Evolutionary conservation across 208 protist genomes (phyloP).

Genomic region (Blechomonas ayalai): DNA sequence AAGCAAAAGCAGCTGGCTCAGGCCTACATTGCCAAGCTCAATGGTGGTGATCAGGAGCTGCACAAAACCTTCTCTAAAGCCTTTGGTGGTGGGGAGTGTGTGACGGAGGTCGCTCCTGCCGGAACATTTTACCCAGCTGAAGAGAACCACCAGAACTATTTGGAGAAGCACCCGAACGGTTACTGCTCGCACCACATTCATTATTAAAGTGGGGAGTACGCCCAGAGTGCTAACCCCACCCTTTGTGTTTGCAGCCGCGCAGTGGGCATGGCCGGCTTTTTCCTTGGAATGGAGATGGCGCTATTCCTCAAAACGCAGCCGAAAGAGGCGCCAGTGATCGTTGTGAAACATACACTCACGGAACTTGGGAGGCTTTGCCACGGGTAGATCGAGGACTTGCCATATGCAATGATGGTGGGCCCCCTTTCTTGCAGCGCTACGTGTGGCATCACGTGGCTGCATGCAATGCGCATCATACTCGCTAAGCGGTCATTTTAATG

Average conservation of each 20-base stretch:
- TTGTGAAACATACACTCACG: too few relatives aligned
- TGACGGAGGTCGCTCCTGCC: conserved; percentile 63
- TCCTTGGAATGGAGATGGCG: too few relatives aligned
- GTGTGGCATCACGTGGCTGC: too few relatives aligned
- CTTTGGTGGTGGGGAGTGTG: conserved; percentile 49
- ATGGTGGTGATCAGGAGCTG: conserved; percentile 42
- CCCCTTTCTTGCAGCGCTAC: too few relatives aligned
- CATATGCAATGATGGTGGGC: too few relatives aligned
- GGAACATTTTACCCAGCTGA: conserved; percentile 79
- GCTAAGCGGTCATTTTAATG: too few relatives aligned
- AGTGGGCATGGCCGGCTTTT: too few relatives aligned
- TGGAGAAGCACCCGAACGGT: conserved; percentile 68
- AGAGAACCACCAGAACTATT: conserved; percentile 84
- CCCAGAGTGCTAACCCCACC: background rate
- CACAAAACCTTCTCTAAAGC: conserved; percentile 61
- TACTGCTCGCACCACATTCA: conserved; percentile 81
- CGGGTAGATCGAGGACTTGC: too few relatives aligned
- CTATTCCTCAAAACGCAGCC: too few relatives aligned
- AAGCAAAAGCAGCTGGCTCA: conserved; percentile 78
- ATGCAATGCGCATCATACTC: too few relatives aligned
- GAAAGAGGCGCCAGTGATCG: too few relatives aligned
- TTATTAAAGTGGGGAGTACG: conserved; percentile 30
- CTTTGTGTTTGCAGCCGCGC: background rate
- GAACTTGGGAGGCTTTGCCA: too few relatives aligned
- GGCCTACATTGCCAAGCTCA: conserved; percentile 68